These are phyloP conservation scores for Phallus indusiatus DNA, from an alignment of 768 basidiomycete genomes.

Conservation along the genomic window DNA sequence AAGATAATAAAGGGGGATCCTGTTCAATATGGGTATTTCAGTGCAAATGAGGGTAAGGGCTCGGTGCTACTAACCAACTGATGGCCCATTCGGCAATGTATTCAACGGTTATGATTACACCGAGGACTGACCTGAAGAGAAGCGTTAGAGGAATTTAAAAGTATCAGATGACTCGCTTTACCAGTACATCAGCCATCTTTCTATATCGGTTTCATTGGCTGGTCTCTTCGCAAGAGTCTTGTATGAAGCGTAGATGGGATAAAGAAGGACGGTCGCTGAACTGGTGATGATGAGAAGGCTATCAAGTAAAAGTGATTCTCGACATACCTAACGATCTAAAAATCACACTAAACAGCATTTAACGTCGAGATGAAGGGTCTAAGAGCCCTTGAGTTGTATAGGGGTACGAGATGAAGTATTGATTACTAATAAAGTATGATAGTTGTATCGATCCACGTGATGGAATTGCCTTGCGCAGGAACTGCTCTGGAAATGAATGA, in stretches of 20 bases:
- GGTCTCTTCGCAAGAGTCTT: constrained; percentile 86
- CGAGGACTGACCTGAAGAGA: constrained; percentile 47
- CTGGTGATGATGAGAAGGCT: constrained; percentile 1
- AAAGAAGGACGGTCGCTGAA: constrained; percentile 71
- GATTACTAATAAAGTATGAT: no score
- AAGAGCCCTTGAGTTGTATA: not conserved
- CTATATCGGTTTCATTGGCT: constrained; percentile 73
- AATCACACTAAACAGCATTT: not conserved
- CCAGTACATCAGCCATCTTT: constrained; percentile 98
- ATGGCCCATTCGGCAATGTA: constrained; percentile 81
- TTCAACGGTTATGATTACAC: constrained; percentile 74
- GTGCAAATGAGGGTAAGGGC: not conserved
- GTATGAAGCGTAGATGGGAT: constrained; percentile 95
- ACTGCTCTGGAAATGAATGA: no score
- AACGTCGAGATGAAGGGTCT: not conserved
- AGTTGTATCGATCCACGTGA: no score
- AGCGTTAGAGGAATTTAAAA: not conserved
- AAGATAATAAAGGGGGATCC: constrained; percentile 85
- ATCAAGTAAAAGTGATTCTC: no score
- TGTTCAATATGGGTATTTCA: constrained; percentile 21
- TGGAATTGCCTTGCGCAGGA: no score
- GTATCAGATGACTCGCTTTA: constrained; percentile 12
- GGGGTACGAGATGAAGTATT: not conserved
- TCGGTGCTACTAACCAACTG: constrained; percentile 53
- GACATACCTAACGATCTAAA: not conserved